Base-by-base conservation (phyloP, 768 basidiomycete species). In the Lactarius deliciosus region DNA sequence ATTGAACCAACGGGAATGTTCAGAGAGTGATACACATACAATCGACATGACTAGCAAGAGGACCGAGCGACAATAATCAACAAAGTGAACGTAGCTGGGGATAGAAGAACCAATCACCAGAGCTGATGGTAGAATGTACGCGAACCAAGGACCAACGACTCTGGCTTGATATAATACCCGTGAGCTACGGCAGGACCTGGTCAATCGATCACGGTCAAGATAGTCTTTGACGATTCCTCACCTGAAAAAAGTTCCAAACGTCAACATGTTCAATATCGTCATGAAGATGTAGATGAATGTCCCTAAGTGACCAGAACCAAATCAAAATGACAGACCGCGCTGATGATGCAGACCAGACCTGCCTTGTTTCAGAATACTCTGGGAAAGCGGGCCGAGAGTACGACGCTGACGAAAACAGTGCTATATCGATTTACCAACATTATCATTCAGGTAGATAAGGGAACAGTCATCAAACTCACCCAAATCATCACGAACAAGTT, bases 321-420 rank as follows among this genome's bases (percentile, higher is more conserved):
- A 38, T 64, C 20, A 61, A 11, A 18, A 53, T 41, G 40, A 34
- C 28, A 40, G 30, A 66, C 20, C 32, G 9, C n/a, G 5, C 22
- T 36, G 43, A 34, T 25, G 15, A 25, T 6, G 59, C 18, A 30
- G 59, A 60, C 25, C 36, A 50, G 38, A 53, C 68, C 7, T 63
- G 32, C 69, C 69, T 61, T 70, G 69, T 57, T 64, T 67, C 54
- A 70, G 47, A 34, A 70, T 64, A 54, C 59, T 63, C 47, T 60
- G 36, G 38, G 64, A 64, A 30, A 70, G 61, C 13, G 61, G 38
- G 18, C 67, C 64, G 20, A 54, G 61, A 18, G 61, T 40, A 32
- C 61, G 63, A 10, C 50, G 69, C 30, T 65, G 6, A 0, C 16
- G 11, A 57, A 66, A 6, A 43, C 64, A 70, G 41, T 70, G 57